Evolutionary conservation across 805 yeast genomes (phyloP), one percentile per base, ranked within the genome.

Genomic region (Lachancea waltii): DNA sequence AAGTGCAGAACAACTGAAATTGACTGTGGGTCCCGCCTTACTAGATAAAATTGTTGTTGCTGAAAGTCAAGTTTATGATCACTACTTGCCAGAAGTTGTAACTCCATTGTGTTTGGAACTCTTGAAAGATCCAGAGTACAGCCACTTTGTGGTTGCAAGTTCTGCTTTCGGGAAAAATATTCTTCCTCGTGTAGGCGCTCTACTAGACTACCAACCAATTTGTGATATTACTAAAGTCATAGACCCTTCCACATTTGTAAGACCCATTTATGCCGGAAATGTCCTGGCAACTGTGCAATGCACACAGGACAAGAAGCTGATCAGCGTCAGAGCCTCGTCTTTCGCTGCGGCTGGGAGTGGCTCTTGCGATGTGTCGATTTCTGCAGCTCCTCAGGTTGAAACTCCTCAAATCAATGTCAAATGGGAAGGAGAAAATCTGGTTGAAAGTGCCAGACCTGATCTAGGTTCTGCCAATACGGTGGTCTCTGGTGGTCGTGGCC

Each of bases 221-320:
- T 77, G 90, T 19, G 97, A 90, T 56, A 72, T 92, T 41, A 75
- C 73, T 49, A 73, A 75, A 53, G 80, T 90, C 27, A 74, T 73
- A 47, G 67, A 76, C 36, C 69, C 75, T 13, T 75, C 72, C 44
- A 82, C 92, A 6, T 92, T 90, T 62, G 79, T 81, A 26, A 81
- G 97, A 61, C 97, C 97, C 32, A 86, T 90, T 26, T 92, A 85
- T 58, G 97, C 98, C 15, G 98, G 98, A 34, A 92, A 92, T 63
- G 95, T 94, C 4, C 67, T 85, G 42, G 75, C 85, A 28, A 87
- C 95, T 3, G 85, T 92, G 35, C 75, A 78, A 59, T 69, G 85
- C 17, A 68, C 59, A 17, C 96, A 90, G 53, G 58, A 69, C 4
- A 67, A 75, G 45, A 71, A 84, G 36, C 64, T 90, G 43, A 65